Percentiles rank a stretch among this genome's conserved stretches.
These are phyloP conservation scores for Fusarium sp. DNA, from an alignment of 2,329 filamentous ascomycete species.

Conservation along the genomic window DNA sequence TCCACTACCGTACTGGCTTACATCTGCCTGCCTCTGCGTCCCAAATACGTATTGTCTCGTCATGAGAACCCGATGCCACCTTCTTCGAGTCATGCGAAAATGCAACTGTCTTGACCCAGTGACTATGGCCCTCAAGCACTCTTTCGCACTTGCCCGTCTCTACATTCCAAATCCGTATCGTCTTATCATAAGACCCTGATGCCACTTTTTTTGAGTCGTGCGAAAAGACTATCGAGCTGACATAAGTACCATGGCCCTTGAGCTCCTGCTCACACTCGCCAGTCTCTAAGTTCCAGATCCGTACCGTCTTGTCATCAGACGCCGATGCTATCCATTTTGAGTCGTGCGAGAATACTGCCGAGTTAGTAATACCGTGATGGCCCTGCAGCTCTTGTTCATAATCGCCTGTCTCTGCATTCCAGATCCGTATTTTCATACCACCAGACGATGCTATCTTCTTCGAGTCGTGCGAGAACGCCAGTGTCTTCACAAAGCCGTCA, in stretches of 20 bases:
- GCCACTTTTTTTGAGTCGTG: neutral
- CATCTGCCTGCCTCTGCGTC: neutral
- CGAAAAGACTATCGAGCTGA: neutral
- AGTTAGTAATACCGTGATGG: rapidly evolving
- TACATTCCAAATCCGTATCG: neutral
- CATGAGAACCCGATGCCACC: neutral
- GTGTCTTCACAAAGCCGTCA: neutral
- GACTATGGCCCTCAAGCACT: neutral
- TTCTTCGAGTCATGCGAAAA: neutral
- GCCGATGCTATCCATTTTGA: neutral
- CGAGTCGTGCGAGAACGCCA: neutral
- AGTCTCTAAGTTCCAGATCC: neutral
- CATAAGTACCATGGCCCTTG: rapidly evolving
- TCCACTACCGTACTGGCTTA: no score
- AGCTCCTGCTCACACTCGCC: neutral
- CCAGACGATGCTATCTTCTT: neutral
- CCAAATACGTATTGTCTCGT: neutral
- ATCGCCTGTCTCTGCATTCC: neutral
- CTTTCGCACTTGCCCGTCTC: neutral
- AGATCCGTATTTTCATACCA: neutral
- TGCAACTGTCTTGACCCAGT: rapidly evolving
- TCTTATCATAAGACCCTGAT: neutral
- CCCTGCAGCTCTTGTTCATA: neutral
- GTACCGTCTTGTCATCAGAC: neutral
- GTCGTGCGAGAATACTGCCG: neutral